Percentiles rank a stretch among this genome's conserved stretches.
These are phyloP conservation scores for Cercospora nicotianae DNA, from an alignment of 2,329 filamentous ascomycete genomes.

Conservation along the genomic window DNA sequence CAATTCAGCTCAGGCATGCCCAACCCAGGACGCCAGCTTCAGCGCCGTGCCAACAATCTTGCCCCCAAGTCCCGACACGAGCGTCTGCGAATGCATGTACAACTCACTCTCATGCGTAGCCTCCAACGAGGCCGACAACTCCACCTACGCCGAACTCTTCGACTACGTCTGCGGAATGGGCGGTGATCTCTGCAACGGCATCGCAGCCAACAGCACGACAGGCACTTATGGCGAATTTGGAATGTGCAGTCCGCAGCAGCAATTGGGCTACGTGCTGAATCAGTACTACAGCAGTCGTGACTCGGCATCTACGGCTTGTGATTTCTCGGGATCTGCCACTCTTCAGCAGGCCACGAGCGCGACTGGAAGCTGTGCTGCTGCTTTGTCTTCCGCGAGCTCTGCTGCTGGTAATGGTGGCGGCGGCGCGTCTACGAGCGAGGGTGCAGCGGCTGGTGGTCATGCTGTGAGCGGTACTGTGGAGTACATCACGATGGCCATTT, in stretches of 20 bases:
- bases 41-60: constrained; percentile 64
- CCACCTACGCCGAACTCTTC: constrained; percentile 69
- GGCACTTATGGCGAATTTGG: constrained; percentile 74
- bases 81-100: constrained; percentile 84
- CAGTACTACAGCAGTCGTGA: constrained; percentile 65
- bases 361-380: constrained; percentile 54
- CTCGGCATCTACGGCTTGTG: constrained; percentile 59
- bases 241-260: constrained; percentile 69
- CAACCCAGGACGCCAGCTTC: constrained; percentile 65
- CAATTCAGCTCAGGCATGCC: constrained; percentile 72
- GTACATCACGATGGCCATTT: constrained; percentile 27
- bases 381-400: constrained; percentile 63
- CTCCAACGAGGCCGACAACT: constrained; percentile 55
- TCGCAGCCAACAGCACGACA: constrained; percentile 65
- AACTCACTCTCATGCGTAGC: constrained; percentile 69
- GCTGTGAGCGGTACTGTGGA: constrained; percentile 23
- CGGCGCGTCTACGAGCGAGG: constrained; percentile 18
- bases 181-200: constrained; percentile 62
- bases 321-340: constrained; percentile 65
- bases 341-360: constrained; percentile 53
- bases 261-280: constrained; percentile 73
- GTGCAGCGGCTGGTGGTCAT: constrained; percentile 21
- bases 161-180: constrained; percentile 65
- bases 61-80: constrained; percentile 77
- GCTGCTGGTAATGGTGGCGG: constrained; percentile 34